phyloP scores from a whole-genome alignment of 306 rosid species.

The Geum urbanum region DNA sequence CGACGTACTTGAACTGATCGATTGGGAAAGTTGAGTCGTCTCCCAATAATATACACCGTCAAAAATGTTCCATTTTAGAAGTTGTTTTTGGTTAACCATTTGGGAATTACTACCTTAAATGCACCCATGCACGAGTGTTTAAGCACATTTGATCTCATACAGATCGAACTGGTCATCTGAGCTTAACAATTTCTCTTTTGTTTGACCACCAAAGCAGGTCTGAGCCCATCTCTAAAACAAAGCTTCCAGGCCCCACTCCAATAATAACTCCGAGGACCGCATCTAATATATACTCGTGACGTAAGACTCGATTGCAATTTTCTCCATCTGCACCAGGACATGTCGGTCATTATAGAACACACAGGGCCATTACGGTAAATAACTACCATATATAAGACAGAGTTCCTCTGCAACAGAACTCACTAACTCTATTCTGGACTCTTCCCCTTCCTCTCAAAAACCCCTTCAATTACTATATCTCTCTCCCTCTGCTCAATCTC shows the following conservation, averaged over 20 bases:
- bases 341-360: background rate
- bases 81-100: background rate
- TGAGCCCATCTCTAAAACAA: background rate
- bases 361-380: background rate
- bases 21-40: too few species aligned
- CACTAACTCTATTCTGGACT: constrained; percentile 2
- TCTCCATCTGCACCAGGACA: background rate
- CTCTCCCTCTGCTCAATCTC: background rate
- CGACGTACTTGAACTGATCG: too few species aligned
- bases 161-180: background rate
- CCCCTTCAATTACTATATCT: too few species aligned
- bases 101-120: background rate
- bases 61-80: too few species aligned
- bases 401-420: background rate
- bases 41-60: too few species aligned
- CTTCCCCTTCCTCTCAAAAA: background rate
- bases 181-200: too few species aligned
- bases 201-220: background rate
- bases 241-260: background rate
- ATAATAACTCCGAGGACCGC: background rate
- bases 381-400: background rate
- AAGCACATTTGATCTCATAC: background rate
- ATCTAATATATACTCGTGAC: background rate
- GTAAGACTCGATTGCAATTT: background rate
- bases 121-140: background rate